A percentile compares a stretch with the other conserved stretches of the same genome.
These are phyloP conservation scores for Neurospora sp. DNA, from an alignment of 495 filamentous ascomycete genomes.

Conservation along the genomic window DNA sequence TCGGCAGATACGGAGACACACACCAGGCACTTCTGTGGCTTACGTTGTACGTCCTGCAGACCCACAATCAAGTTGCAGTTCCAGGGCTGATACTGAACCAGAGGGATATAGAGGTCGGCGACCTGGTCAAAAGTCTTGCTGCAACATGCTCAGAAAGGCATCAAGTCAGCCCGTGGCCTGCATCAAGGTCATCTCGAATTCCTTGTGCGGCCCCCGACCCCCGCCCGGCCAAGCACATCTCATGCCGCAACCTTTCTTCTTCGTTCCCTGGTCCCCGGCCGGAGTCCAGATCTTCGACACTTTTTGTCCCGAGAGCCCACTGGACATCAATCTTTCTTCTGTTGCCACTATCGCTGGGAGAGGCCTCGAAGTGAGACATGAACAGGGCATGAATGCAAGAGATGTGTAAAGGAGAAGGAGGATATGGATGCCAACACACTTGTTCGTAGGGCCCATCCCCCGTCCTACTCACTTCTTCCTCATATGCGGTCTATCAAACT, in stretches of 20 bases:
- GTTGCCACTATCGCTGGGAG: conserved; percentile 8
- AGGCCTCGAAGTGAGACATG: conserved; percentile 11
- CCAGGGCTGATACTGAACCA: neutral
- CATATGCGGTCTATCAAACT: neutral
- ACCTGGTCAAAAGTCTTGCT: neutral
- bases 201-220: neutral
- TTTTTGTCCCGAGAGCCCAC: neutral
- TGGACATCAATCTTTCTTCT: neutral
- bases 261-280: neutral
- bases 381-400: conserved; percentile 7
- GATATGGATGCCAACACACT: neutral
- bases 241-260: neutral
- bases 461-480: neutral
- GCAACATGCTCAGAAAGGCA: neutral
- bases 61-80: neutral
- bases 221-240: neutral
- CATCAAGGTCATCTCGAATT: conserved; percentile 1
- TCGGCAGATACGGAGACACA: neutral
- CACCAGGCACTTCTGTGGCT: neutral
- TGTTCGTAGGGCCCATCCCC: neutral
- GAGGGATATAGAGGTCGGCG: neutral
- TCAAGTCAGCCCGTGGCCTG: neutral
- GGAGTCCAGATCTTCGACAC: neutral
- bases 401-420: neutral
- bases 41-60: neutral